These are phyloP conservation scores for Picochlorum sp. DNA, from an alignment of 139 green algal species.

Conservation along the genomic window DNA sequence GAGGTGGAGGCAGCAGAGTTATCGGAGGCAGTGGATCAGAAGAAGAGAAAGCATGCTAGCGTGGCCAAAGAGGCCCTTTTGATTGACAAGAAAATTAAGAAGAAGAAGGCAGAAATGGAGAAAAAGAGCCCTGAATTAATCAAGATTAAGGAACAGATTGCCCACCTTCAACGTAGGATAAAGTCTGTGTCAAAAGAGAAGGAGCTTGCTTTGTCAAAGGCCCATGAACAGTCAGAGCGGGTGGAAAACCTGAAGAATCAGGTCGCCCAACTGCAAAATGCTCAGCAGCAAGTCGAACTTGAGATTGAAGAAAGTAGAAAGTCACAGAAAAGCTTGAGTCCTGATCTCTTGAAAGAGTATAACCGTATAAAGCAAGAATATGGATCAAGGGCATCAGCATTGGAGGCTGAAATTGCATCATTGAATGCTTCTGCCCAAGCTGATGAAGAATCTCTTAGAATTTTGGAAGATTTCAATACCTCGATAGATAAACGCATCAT, in stretches of 20 bases:
- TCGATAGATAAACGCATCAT: slow-evolving; percentile 32
- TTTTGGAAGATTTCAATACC: slow-evolving; percentile 23
- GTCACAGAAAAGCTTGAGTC: slow-evolving; percentile 10
- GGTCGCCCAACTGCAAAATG: slow-evolving; percentile 34
- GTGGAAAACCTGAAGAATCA: slow-evolving; percentile 31
- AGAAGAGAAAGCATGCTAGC: slow-evolving; percentile 38
- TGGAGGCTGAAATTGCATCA: slow-evolving; percentile 27
- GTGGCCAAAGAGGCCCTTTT: slow-evolving; percentile 50
- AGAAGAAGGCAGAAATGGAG: slow-evolving; percentile 56
- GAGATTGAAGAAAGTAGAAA: slow-evolving; percentile 7
- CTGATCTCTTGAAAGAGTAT: slow-evolving; percentile 36
- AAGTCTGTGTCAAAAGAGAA: slow-evolving; percentile 38
- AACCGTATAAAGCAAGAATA: slow-evolving; percentile 40
- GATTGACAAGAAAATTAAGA: slow-evolving; percentile 64
- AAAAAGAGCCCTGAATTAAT: slow-evolving; percentile 50
- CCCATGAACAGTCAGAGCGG: slow-evolving; percentile 24
- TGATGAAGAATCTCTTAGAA: slow-evolving; percentile 38
- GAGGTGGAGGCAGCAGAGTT: slow-evolving; percentile 8
- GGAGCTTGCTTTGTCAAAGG: slow-evolving; percentile 16
- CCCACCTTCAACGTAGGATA: slow-evolving; percentile 38
- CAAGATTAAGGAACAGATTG: slow-evolving; percentile 52
- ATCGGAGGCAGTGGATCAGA: slow-evolving; percentile 31
- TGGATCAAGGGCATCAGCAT: slow-evolving; percentile 30
- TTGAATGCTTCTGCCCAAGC: slow-evolving; percentile 26
- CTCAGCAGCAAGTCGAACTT: slow-evolving; percentile 22